phyloP scores from a whole-genome alignment of 176 grass and related monocot species.

The Guadua angustifolia region DNA sequence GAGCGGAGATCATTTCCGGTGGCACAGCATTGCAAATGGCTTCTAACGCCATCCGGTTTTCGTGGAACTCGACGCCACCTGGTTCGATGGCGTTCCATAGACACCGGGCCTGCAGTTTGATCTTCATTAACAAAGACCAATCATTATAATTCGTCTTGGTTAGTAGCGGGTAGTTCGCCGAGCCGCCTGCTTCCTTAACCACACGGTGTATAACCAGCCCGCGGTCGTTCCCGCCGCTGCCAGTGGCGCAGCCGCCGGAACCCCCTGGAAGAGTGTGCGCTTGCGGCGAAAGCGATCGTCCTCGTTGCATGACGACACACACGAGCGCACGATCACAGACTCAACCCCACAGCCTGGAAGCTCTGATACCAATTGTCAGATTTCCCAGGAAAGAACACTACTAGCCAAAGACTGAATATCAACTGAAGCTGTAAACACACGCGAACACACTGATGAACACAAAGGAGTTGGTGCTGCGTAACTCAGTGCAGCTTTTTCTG shows the following conservation, averaged over 20 bases:
- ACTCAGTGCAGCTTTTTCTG: too few relatives aligned
- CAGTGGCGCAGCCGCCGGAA: fast-evolving
- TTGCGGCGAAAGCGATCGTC: too few relatives aligned
- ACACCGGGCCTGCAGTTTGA: neutral
- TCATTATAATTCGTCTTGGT: neutral
- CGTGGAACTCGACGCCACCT: fast-evolving
- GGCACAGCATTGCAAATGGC: neutral
- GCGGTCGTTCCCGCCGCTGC: neutral
- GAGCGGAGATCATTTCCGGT: neutral
- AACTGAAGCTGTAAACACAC: too few relatives aligned
- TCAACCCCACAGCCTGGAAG: too few relatives aligned
- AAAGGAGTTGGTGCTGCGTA: too few relatives aligned
- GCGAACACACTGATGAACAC: too few relatives aligned
- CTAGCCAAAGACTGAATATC: too few relatives aligned
- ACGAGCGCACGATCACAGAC: too few relatives aligned
- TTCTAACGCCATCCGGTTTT: neutral
- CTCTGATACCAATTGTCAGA: too few relatives aligned
- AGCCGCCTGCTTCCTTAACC: neutral
- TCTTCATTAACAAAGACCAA: neutral
- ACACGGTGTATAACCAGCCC: neutral
- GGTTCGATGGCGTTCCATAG: neutral
- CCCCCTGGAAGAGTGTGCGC: too few relatives aligned
- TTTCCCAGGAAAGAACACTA: too few relatives aligned
- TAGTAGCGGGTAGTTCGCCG: fast-evolving
- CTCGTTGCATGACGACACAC: too few relatives aligned